Percentiles rank a stretch among this genome's conserved stretches.
Conservation (phyloP, 331 rosid genomes). For the Phaseolus coccineus region DNA sequence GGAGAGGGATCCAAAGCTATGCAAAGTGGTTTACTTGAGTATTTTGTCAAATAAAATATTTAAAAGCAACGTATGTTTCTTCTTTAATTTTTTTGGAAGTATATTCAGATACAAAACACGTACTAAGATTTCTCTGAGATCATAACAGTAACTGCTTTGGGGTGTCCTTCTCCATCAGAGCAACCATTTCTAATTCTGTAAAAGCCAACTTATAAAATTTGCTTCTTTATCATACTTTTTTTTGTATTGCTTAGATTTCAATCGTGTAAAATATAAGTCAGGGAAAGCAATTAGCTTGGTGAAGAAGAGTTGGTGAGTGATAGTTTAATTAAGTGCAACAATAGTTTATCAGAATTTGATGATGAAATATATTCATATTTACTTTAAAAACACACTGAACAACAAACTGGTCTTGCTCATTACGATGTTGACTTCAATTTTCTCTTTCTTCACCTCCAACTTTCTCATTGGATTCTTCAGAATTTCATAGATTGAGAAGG, state of each 20-base stretch:
- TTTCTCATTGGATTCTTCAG: slow-evolving; percentile 50
- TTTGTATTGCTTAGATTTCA: slow-evolving; percentile 50
- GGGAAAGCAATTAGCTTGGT: slow-evolving; percentile 47
- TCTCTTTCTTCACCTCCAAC: slow-evolving; percentile 52
- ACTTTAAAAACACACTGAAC: neutral
- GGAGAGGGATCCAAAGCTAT: slow-evolving; percentile 31
- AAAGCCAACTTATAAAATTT: neutral
- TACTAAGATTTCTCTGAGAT: slow-evolving; percentile 2
- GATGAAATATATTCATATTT: neutral
- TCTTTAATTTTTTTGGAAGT: neutral
- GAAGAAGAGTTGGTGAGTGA: slow-evolving; percentile 24
- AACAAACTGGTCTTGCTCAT: neutral
- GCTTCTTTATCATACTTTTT: neutral
- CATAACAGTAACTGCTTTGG: slow-evolving; percentile 28
- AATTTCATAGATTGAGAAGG: slow-evolving; percentile 32
- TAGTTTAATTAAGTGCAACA: neutral
- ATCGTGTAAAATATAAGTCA: slow-evolving; percentile 47
- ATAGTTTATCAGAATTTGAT: neutral
- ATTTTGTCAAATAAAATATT: neutral
- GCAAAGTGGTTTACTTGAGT: neutral
- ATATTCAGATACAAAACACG: neutral
- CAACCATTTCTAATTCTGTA: slow-evolving; percentile 4
- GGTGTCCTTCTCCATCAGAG: slow-evolving; percentile 30
- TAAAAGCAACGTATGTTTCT: neutral
- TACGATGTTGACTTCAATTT: slow-evolving; percentile 35